Percentiles rank a stretch among this genome's conserved stretches.
Conservation (phyloP, 345 rosid genomes). For the Aquilaria malaccensis region DNA sequence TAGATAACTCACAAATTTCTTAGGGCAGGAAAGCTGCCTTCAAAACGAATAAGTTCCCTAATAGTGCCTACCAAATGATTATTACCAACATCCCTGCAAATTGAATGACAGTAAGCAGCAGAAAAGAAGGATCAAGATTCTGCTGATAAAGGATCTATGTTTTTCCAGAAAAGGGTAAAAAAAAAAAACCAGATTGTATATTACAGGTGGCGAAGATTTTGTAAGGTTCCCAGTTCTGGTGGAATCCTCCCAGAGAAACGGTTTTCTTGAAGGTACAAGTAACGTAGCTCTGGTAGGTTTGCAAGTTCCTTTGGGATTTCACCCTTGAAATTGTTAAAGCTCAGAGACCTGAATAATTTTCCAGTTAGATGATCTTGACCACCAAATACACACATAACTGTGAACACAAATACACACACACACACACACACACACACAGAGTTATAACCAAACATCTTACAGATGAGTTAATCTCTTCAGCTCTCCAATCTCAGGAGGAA, state of each 20-base stretch:
- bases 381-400: background rate
- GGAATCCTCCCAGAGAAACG: conserved; percentile 85
- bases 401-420: background rate
- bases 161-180: background rate
- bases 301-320: conserved; percentile 91
- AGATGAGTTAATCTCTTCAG: conserved; percentile 85
- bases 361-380: background rate
- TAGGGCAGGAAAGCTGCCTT: conserved; percentile 81
- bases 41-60: conserved; percentile 81
- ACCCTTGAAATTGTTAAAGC: conserved; percentile 93
- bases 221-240: conserved; percentile 67
- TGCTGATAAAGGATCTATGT: background rate
- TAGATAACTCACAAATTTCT: conserved; percentile 66
- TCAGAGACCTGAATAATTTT: conserved; percentile 55
- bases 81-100: conserved; percentile 81
- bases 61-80: conserved; percentile 94
- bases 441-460: conserved; percentile 34
- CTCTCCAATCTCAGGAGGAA: conserved; percentile 88
- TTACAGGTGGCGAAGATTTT: conserved; percentile 55
- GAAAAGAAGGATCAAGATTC: background rate
- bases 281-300: conserved; percentile 80
- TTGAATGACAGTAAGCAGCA: background rate
- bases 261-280: conserved; percentile 87
- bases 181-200: conserved; percentile 10
- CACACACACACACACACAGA: background rate